phyloP scores from a whole-genome alignment of 2,329 filamentous ascomycete genomes.

The Dothidotthia symphoricarpi region DNA sequence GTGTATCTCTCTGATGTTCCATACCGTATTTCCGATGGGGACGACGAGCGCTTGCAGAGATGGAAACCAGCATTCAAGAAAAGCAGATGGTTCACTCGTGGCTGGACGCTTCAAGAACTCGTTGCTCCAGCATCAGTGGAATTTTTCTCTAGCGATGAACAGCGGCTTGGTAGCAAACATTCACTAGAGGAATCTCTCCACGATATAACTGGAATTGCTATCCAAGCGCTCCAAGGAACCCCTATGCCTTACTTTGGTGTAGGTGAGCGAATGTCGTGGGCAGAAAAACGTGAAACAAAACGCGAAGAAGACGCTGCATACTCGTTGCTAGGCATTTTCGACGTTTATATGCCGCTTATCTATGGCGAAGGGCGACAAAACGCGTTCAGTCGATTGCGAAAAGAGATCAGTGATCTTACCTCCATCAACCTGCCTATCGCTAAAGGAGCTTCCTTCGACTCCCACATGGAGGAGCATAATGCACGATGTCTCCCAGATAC shows the following conservation, averaged over 20 bases:
- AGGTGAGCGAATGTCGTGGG: neutral
- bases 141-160: neutral
- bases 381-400: slow-evolving; percentile 1
- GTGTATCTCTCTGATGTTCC: slow-evolving; percentile 18
- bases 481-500: slow-evolving; percentile 25
- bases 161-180: neutral
- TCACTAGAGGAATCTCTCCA: neutral
- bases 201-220: neutral
- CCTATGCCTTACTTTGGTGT: neutral
- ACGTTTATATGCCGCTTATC: slow-evolving; percentile 1
- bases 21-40: neutral
- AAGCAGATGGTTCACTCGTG: neutral
- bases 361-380: slow-evolving; percentile 4
- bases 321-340: neutral
- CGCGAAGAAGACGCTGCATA: neutral
- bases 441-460: slow-evolving; percentile 17
- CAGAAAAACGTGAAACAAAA: neutral
- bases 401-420: neutral
- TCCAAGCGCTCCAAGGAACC: neutral
- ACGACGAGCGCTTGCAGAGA: neutral
- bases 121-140: neutral
- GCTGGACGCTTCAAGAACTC: neutral
- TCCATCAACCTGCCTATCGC: slow-evolving; percentile 3
- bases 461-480: slow-evolving; percentile 14
- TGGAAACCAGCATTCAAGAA: neutral